Evolutionary conservation across 495 filamentous ascomycete genomes (phyloP).

Genomic region (Penicillium herquei): DNA sequence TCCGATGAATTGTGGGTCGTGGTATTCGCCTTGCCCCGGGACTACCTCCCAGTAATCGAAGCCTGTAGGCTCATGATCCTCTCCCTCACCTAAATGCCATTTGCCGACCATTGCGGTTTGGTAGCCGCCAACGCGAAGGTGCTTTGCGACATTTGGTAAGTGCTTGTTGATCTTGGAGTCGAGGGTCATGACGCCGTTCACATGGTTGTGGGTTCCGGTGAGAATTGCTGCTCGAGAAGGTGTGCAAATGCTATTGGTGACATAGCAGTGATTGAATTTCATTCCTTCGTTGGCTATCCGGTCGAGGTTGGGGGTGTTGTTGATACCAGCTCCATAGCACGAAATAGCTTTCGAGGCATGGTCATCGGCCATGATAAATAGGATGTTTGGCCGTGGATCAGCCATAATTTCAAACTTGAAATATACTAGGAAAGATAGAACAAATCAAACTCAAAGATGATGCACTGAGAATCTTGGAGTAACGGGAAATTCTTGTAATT

Average conservation of each 20-base stretch:
- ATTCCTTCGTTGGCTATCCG: constrained; percentile 42
- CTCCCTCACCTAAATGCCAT: constrained; percentile 45
- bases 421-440: no score
- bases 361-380: constrained; percentile 50
- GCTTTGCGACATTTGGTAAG: constrained; percentile 43
- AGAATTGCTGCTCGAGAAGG: constrained; percentile 42
- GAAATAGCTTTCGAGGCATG: constrained; percentile 45
- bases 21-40: constrained; percentile 42
- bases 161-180: constrained; percentile 41
- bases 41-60: constrained; percentile 44
- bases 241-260: constrained; percentile 47
- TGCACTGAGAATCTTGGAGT: background rate
- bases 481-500: background rate
- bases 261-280: constrained; percentile 49
- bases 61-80: constrained; percentile 37
- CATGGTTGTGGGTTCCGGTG: constrained; percentile 45
- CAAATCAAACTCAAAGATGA: background rate
- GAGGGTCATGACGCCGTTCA: constrained; percentile 43
- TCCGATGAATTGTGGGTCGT: constrained; percentile 39
- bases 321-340: constrained; percentile 41
- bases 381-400: constrained; percentile 33
- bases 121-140: constrained; percentile 38
- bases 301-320: constrained; percentile 43
- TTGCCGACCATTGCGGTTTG: constrained; percentile 45
- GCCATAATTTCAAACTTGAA: background rate